These are phyloP conservation scores for Trichoderma sp. DNA, from an alignment of 2,329 filamentous ascomycete genomes.

Conservation along the genomic window DNA sequence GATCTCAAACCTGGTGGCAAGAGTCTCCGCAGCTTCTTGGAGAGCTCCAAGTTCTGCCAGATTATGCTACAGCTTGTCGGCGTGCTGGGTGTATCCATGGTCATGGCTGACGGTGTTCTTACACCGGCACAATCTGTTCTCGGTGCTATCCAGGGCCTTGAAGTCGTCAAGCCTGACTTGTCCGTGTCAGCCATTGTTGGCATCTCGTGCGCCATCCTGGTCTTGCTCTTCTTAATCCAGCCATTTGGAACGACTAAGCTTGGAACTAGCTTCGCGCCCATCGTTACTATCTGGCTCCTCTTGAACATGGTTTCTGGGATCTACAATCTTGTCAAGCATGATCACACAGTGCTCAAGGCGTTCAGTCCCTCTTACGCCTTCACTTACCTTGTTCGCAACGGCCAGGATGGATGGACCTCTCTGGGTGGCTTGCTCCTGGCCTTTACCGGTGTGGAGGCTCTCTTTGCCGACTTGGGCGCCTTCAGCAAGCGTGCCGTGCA, in stretches of 20 bases:
- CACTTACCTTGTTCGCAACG: conserved; percentile 57
- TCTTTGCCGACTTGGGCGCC: conserved; percentile 75
- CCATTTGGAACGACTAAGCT: conserved; percentile 62
- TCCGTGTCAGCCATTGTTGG: conserved; percentile 57
- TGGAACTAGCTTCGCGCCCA: conserved; percentile 59
- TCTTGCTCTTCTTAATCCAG: conserved; percentile 61
- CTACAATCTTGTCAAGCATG: conserved; percentile 54
- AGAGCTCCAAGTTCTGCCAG: conserved; percentile 52
- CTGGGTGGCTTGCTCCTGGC: conserved; percentile 69
- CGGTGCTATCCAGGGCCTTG: conserved; percentile 63
- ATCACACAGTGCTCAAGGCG: conserved; percentile 53
- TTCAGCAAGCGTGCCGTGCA: conserved; percentile 69
- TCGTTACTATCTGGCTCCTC: conserved; percentile 64
- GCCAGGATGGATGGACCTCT: conserved; percentile 58
- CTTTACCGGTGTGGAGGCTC: conserved; percentile 75
- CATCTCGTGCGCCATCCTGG: conserved; percentile 60
- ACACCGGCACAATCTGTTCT: conserved; percentile 69
- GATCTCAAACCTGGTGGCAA: conserved; percentile 53
- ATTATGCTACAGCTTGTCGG: conserved; percentile 57
- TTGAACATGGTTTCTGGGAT: conserved; percentile 63
- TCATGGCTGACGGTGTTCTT: conserved; percentile 63
- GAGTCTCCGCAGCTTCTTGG: conserved; percentile 54
- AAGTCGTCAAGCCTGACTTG: conserved; percentile 57
- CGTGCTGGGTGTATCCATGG: conserved; percentile 64
- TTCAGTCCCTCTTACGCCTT: conserved; percentile 60